Conservation (phyloP, 139 green algal genomes). For the Pleodorina starrii region DNA sequence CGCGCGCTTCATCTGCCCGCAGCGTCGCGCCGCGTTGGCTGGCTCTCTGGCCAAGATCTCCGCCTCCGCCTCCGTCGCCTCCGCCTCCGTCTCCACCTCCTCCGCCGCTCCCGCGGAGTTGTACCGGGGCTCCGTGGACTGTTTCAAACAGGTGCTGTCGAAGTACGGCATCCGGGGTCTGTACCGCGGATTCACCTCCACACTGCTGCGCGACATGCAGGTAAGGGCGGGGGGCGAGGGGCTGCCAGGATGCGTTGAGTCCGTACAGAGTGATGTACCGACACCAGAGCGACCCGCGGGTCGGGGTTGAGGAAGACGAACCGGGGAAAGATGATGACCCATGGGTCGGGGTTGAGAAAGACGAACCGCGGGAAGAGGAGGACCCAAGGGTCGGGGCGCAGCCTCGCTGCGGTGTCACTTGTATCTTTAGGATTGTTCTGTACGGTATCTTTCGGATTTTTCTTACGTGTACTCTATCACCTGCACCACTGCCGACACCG, state of each 20-base stretch:
- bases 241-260: neutral
- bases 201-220: slow-evolving; percentile 64
- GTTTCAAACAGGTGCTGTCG: slow-evolving; percentile 57
- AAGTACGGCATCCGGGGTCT: slow-evolving; percentile 62
- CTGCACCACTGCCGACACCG: too few relatives aligned
- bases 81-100: neutral
- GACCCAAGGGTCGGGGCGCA: too few relatives aligned
- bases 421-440: too few relatives aligned
- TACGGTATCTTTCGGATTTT: too few relatives aligned
- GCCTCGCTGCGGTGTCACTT: too few relatives aligned
- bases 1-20: neutral
- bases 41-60: neutral
- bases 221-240: neutral
- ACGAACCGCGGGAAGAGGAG: too few relatives aligned
- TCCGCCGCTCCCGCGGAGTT: slow-evolving; percentile 12
- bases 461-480: too few relatives aligned
- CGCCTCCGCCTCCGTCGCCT: neutral
- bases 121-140: slow-evolving; percentile 66
- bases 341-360: too few relatives aligned
- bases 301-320: too few relatives aligned
- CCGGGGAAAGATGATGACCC: too few relatives aligned
- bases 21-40: slow-evolving; percentile 34
- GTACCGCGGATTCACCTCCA: slow-evolving; percentile 63
- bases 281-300: too few relatives aligned
- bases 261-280: too few relatives aligned